Base-by-base conservation (phyloP, 23 red algal genomes). In the Gracilaria domingensis region DNA sequence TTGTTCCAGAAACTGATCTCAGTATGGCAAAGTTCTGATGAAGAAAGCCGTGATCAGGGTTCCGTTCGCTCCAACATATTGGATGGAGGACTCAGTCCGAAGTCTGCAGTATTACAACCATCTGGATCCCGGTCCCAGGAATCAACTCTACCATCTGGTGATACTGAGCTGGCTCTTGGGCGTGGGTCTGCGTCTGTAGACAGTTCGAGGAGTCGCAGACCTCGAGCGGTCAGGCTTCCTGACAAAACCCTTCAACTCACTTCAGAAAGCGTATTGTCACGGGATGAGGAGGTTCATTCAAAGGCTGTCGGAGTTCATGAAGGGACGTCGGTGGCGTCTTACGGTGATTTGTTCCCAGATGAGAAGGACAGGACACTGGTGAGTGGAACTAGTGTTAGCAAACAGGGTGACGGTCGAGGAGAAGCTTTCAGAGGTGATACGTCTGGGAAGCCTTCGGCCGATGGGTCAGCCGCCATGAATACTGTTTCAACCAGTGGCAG, bases 1-100 rank as follows among this genome's bases (percentile, higher is more conserved):
- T 69, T 88, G 23, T 88, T 88, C 67, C 84, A 88, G 51, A 88
- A 88, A 30, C 23, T 88, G 20, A 88, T 88, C 20, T 75, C 84
- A 32, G 84, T 88, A 28, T 88, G 84, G 84, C 84, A 88, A 75
- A 88, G 39, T 47, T 51, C 84, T 32, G 84, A 88, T 58, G 84
- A 88, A 23, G 67, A 88, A 2, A 47, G 67, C 0, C 50, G 84
- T 60, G 49, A 56, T 39, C 83, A 57, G 6, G 84, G 71, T 13
- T 59, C 53, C 4, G 54, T 82, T 56, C 79, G 72, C 45, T 77
- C 72, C 40, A 77, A 77, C 28, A 77, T 77, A 20, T 42, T 77
- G 4, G 72, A 77, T 30, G 72, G 72, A 25, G 30, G 54, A 16
- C 28, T 82, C 21, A 59, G 38, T 18, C 79, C 58, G 5, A 82